Evolutionary conservation across 257 asterid genomes (phyloP).

Genomic region (Solanum paucissectum): DNA sequence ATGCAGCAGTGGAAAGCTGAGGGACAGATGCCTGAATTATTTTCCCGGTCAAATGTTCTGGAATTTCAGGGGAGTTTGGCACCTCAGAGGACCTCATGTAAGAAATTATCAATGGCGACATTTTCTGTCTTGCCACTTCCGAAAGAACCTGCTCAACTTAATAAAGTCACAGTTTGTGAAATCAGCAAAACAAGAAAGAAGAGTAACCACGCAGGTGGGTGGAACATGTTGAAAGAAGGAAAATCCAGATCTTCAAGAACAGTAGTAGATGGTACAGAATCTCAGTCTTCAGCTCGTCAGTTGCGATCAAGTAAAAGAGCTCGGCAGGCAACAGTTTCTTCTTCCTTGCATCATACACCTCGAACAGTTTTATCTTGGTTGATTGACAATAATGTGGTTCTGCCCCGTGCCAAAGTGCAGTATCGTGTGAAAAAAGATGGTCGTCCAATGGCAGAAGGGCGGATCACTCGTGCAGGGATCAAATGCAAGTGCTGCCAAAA

Average conservation of each 20-base stretch:
- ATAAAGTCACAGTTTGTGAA: slow-evolving; percentile 6
- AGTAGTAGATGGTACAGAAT: slow-evolving; percentile 10
- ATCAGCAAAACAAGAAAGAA: slow-evolving; percentile 15
- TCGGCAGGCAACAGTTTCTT: slow-evolving; percentile 15
- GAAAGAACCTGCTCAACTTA: slow-evolving; percentile 13
- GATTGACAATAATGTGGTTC: slow-evolving; percentile 53
- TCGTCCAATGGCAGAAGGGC: slow-evolving; percentile 33
- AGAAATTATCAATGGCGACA: slow-evolving; percentile 7
- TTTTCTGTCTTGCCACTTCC: slow-evolving; percentile 7
- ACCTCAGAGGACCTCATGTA: neutral
- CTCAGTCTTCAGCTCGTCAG: slow-evolving; percentile 21
- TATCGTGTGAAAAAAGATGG: slow-evolving; percentile 25
- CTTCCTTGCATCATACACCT: slow-evolving; percentile 41
- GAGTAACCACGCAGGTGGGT: slow-evolving; percentile 14
- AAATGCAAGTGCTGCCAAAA: slow-evolving; percentile 53
- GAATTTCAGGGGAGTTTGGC: neutral
- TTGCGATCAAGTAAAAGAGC: slow-evolving; percentile 44
- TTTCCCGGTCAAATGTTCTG: slow-evolving; percentile 6
- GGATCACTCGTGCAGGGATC: slow-evolving; percentile 55
- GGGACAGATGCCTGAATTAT: neutral
- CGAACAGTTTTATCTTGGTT: slow-evolving; percentile 60
- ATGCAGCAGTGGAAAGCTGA: neutral
- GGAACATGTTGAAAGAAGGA: slow-evolving; percentile 19
- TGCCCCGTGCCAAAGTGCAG: slow-evolving; percentile 43
- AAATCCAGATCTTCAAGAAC: slow-evolving; percentile 9